Evolutionary conservation across 768 basidiomycete species (phyloP).

Genomic region (Candolleomyces aberdarensis): DNA sequence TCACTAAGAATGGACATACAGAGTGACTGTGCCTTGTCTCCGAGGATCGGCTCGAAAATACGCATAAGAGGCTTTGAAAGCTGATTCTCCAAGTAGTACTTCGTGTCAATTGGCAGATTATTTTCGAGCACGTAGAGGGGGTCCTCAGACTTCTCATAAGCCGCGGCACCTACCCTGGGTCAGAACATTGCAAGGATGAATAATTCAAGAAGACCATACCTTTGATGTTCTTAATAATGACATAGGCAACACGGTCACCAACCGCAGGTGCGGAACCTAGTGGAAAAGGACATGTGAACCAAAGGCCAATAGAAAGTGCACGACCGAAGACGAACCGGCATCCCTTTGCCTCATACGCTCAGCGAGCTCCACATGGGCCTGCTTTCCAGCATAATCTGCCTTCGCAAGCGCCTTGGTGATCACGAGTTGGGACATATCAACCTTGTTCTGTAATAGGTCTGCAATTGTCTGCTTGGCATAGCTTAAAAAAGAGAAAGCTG

Average conservation of each 20-base stretch:
- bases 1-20: conserved; percentile 36
- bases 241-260: conserved; percentile 98
- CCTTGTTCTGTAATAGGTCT: conserved; percentile 91
- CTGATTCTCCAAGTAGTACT: conserved; percentile 98
- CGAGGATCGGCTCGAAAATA: conserved; percentile 97
- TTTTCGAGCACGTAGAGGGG: conserved; percentile 97
- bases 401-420: conserved; percentile 97
- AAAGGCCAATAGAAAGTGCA: not conserved
- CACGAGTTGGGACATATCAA: conserved; percentile 99
- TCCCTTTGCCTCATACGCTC: conserved; percentile 96
- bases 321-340: conserved; percentile 49
- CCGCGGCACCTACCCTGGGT: conserved; percentile 70
- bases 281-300: conserved; percentile 28
- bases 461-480: conserved; percentile 93
- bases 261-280: conserved; percentile 89
- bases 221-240: conserved; percentile 95
- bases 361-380: conserved; percentile 94
- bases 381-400: conserved; percentile 89
- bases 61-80: conserved; percentile 94
- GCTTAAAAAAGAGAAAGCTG: conserved; percentile 23
- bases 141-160: conserved; percentile 98
- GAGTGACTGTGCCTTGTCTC: conserved; percentile 83
- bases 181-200: too few species aligned
- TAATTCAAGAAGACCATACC: conserved; percentile 37
- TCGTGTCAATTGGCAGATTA: conserved; percentile 96